Evolutionary conservation across 2,329 filamentous ascomycete genomes (phyloP).

Genomic region (Ploettnerulaceae sp.): DNA sequence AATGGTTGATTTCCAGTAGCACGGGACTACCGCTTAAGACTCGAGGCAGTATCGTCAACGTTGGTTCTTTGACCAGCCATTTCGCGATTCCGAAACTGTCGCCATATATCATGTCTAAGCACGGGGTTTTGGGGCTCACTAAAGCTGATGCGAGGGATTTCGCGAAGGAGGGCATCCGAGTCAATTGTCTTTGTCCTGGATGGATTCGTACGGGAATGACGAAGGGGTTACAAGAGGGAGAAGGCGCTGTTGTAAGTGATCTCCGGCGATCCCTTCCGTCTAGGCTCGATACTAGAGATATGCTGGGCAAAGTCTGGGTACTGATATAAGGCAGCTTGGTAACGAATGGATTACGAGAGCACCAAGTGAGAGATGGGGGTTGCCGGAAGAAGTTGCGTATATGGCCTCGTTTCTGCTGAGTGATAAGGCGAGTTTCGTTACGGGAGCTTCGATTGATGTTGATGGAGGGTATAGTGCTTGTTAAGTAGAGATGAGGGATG

Average conservation of each 20-base stretch:
- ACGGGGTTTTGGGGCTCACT: conserved; percentile 33
- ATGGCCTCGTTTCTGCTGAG: conserved; percentile 24
- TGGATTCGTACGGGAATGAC: conserved; percentile 23
- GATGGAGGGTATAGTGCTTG: conserved; percentile 23
- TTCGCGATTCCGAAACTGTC: conserved; percentile 4
- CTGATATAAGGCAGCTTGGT: conserved; percentile 10
- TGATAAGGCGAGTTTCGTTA: conserved; percentile 26
- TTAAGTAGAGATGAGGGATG: not conserved
- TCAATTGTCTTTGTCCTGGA: conserved; percentile 27
- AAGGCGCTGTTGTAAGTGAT: conserved; percentile 12
- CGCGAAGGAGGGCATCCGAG: conserved; percentile 18
- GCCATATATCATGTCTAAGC: conserved; percentile 25
- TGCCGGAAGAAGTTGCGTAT: conserved; percentile 22
- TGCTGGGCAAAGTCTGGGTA: not conserved
- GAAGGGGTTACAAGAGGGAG: not conserved
- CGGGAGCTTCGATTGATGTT: conserved; percentile 17
- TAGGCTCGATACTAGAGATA: too few relatives aligned
- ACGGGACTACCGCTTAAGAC: conserved; percentile 23
- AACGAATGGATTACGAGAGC: conserved; percentile 9
- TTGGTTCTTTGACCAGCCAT: conserved; percentile 17
- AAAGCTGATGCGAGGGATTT: conserved; percentile 32
- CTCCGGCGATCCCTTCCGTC: too few relatives aligned
- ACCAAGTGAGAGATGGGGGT: conserved; percentile 19
- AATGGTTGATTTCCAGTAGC: conserved; percentile 11
- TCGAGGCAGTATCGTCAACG: conserved; percentile 33